These are phyloP conservation scores for Scedosporium minutisporum DNA, from an alignment of 2,329 filamentous ascomycete genomes.

Conservation along the genomic window DNA sequence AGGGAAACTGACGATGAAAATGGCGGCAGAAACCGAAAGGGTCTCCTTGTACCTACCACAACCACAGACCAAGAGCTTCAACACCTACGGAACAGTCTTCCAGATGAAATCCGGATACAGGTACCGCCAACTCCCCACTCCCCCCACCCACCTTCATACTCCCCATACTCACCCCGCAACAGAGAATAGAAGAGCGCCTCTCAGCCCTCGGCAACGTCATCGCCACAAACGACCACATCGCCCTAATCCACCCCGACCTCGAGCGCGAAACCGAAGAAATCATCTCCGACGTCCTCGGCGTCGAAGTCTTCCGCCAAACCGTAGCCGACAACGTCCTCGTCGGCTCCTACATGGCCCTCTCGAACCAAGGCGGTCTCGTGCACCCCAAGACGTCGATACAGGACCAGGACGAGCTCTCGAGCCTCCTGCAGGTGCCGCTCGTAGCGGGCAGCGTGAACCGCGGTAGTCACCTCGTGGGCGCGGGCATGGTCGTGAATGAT, in stretches of 20 bases:
- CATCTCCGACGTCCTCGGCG: slow-evolving; percentile 83
- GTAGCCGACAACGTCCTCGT: slow-evolving; percentile 95
- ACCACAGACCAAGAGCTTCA: slow-evolving; percentile 98
- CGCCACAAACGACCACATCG: slow-evolving; percentile 92
- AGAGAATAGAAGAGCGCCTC: slow-evolving; percentile 88
- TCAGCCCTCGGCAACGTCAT: slow-evolving; percentile 96
- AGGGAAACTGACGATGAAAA: neutral
- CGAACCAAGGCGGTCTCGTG: slow-evolving; percentile 92
- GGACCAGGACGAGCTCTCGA: slow-evolving; percentile 94
- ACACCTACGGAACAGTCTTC: slow-evolving; percentile 89
- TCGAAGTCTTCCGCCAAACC: slow-evolving; percentile 88
- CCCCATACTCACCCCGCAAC: neutral
- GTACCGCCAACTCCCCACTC: neutral
- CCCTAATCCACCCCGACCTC: slow-evolving; percentile 88
- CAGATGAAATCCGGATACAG: slow-evolving; percentile 85
- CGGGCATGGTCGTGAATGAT: slow-evolving; percentile 93
- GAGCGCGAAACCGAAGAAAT: slow-evolving; percentile 99
- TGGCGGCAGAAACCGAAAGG: slow-evolving; percentile 71
- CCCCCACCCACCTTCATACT: neutral
- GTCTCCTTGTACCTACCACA: slow-evolving; percentile 87
- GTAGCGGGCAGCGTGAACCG: slow-evolving; percentile 92
- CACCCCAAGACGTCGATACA: slow-evolving; percentile 96
- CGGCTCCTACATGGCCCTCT: slow-evolving; percentile 91
- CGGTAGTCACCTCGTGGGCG: slow-evolving; percentile 88
- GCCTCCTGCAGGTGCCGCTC: slow-evolving; percentile 86